phyloP scores from a whole-genome alignment of 441 rosid genomes.

The Raphanus hybrid region DNA sequence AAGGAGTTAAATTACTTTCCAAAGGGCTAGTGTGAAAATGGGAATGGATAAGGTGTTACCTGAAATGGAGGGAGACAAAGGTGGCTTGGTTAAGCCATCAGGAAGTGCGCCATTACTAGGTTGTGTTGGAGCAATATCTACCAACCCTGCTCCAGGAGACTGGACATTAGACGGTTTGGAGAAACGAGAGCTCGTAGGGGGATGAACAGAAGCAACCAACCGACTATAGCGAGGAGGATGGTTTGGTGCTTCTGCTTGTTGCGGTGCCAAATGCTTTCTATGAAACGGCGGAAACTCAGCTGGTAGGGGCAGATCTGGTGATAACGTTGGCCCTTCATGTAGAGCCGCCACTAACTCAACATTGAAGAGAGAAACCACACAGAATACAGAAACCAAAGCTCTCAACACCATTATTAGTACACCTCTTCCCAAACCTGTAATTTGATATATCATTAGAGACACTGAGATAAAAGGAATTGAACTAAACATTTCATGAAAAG shows the following conservation, averaged over 20 bases:
- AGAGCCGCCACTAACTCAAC: too few species aligned
- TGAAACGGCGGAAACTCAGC: conserved; percentile 48
- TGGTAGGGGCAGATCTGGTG: conserved; percentile 54
- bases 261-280: conserved; percentile 59
- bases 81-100: conserved; percentile 73
- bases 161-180: conserved; percentile 52
- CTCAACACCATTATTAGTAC: conserved; percentile 41
- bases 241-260: conserved; percentile 50
- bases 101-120: conserved; percentile 55
- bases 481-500: neutral
- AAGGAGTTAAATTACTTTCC: too few species aligned
- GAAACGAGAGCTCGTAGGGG: conserved; percentile 62
- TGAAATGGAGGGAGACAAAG: conserved; percentile 72
- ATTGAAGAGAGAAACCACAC: conserved; percentile 46
- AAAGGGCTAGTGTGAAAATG: neutral
- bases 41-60: conserved; percentile 49
- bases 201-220: conserved; percentile 57
- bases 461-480: conserved; percentile 19
- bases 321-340: conserved; percentile 45
- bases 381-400: conserved; percentile 47
- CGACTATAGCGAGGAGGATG: conserved; percentile 66
- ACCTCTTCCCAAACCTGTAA: conserved; percentile 31
- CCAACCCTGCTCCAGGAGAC: conserved; percentile 58
- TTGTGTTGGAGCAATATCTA: conserved; percentile 71
- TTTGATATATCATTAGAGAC: conserved; percentile 17